A percentile compares a stretch with the other conserved stretches of the same genome.
Conservation (phyloP, 768 basidiomycete species). For the Lentinula sp. region DNA sequence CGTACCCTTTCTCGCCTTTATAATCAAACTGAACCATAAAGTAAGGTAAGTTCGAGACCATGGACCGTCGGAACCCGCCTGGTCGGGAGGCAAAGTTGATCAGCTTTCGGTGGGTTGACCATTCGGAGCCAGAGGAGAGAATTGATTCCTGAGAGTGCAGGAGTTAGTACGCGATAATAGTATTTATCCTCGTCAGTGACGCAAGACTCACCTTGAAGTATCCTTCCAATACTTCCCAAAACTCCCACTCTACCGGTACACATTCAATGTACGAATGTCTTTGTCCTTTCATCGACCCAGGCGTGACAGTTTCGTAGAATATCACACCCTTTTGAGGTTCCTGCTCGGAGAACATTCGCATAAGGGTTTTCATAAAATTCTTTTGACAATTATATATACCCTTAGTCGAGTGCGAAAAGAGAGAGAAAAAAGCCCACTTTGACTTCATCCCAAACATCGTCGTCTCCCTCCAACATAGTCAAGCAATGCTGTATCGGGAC, state of each 20-base stretch:
- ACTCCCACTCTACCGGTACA: slow-evolving; percentile 85
- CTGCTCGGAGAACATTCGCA: slow-evolving; percentile 89
- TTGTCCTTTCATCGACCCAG: slow-evolving; percentile 69
- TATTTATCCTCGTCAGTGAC: neutral
- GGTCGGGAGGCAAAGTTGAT: slow-evolving; percentile 89
- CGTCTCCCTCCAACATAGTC: slow-evolving; percentile 53
- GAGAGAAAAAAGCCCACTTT: slow-evolving; percentile 19
- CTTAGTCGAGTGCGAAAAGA: neutral
- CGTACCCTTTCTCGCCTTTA: slow-evolving; percentile 96
- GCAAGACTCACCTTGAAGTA: slow-evolving; percentile 74
- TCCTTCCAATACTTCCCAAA: slow-evolving; percentile 81
- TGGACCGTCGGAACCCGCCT: slow-evolving; percentile 89
- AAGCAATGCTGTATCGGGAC: slow-evolving; percentile 95
- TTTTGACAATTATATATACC: slow-evolving; percentile 16
- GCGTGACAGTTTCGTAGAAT: slow-evolving; percentile 90
- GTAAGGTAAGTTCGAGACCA: slow-evolving; percentile 97
- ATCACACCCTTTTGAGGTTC: slow-evolving; percentile 78
- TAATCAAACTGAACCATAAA: slow-evolving; percentile 99
- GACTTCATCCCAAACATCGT: slow-evolving; percentile 9
- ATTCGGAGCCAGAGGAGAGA: slow-evolving; percentile 86
- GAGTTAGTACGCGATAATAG: neutral
- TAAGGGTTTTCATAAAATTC: slow-evolving; percentile 89
- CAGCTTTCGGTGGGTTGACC: slow-evolving; percentile 97
- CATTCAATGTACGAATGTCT: slow-evolving; percentile 92
- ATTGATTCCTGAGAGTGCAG: slow-evolving; percentile 75